phyloP scores from a whole-genome alignment of 768 basidiomycete genomes.

The Tricholoma sp. region DNA sequence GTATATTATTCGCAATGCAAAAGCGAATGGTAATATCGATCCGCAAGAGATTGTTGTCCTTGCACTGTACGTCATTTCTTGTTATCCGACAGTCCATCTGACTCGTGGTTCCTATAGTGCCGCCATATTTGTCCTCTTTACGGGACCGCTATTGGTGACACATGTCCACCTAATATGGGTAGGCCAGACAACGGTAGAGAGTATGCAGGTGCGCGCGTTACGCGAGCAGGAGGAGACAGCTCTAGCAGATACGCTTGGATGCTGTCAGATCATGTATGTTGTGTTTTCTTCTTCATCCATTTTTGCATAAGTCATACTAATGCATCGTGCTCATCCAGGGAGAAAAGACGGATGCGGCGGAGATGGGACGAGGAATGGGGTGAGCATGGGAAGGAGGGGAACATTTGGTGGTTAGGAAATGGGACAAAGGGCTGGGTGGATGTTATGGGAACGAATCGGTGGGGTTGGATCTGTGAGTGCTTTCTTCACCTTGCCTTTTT shows the following conservation, averaged over 20 bases:
- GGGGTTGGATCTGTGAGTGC: conserved; percentile 79
- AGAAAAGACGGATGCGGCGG: conserved; percentile 36
- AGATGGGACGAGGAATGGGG: conserved; percentile 86
- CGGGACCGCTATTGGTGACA: conserved; percentile 43
- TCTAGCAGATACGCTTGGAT: conserved; percentile 47
- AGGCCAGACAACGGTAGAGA: conserved; percentile 80
- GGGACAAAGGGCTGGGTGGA: conserved; percentile 63
- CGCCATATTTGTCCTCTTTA: conserved; percentile 72
- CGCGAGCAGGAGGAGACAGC: conserved; percentile 55
- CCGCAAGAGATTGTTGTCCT: conserved; percentile 69
- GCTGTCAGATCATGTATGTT: conserved; percentile 53
- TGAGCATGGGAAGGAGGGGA: conserved; percentile 63
- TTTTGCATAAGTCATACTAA: neutral
- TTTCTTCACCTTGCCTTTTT: neutral
- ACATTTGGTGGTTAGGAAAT: conserved; percentile 83
- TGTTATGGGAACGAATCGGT: conserved; percentile 68
- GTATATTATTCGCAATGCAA: conserved; percentile 35
- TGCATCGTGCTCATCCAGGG: conserved; percentile 28
- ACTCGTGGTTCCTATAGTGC: conserved; percentile 38
- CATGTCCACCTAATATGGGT: conserved; percentile 58
- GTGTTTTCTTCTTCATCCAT: neutral
- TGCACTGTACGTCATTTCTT: conserved; percentile 51
- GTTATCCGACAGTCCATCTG: neutral
- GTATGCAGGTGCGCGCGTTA: conserved; percentile 52
- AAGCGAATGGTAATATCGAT: conserved; percentile 37